phyloP scores from a whole-genome alignment of 768 basidiomycete genomes.

The Naganishia vishniacii region DNA sequence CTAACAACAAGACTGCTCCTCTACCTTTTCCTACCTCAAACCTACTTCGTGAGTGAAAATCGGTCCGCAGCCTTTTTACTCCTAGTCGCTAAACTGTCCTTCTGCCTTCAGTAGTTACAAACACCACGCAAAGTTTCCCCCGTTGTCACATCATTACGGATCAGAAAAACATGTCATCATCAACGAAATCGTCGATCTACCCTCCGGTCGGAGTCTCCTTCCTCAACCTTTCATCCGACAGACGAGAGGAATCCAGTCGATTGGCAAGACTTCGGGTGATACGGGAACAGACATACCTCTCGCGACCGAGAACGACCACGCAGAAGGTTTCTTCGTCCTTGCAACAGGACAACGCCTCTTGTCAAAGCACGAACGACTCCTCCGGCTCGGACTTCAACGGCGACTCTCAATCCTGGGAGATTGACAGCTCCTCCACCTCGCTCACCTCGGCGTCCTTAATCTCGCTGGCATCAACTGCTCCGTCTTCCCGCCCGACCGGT shows the following conservation, averaged over 20 bases:
- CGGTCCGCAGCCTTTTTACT: no score
- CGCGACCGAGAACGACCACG: neutral
- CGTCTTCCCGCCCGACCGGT: neutral
- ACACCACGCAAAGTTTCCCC: neutral
- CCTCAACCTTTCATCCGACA: neutral
- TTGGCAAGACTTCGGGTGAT: neutral
- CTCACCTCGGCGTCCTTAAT: neutral
- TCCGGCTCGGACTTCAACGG: neutral
- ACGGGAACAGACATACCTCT: no score
- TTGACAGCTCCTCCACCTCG: neutral
- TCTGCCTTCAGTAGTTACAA: no score
- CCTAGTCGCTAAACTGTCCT: no score
- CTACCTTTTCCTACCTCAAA: no score
- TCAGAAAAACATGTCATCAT: neutral
- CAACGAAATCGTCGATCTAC: neutral
- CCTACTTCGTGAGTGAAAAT: no score
- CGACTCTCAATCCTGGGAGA: neutral
- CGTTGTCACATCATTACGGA: neutral
- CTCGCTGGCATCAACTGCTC: neutral
- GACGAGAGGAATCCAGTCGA: neutral
- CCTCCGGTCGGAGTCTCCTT: neutral
- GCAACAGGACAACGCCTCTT: neutral
- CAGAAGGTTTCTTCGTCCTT: no score
- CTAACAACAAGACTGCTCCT: no score
- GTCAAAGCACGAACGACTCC: neutral